Base-by-base conservation (phyloP, 768 basidiomycete genomes). In the Pisolithus albus region DNA sequence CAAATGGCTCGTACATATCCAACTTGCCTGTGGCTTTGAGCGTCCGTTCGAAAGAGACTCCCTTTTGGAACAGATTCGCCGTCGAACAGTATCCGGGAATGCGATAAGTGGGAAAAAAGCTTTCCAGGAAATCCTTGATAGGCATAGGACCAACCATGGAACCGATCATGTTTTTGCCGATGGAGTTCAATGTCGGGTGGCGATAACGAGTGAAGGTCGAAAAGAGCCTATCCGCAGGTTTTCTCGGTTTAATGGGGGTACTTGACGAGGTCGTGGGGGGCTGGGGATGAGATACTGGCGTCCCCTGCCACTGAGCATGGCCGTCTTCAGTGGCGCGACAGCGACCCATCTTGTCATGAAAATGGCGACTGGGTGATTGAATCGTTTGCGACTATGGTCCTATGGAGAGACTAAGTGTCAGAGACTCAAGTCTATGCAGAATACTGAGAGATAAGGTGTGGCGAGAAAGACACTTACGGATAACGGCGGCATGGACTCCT, bases 91-190 rank as follows among this genome's bases (percentile, higher is more conserved):
- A 42, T 13, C 18, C 21, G 5, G 44, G 24, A 28, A 50, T 42
- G 18, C 24, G n/a, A 32, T 7, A 15, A 5, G 3, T 7, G n/a
- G 46, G 53, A 5, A 54, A 49, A 32, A 54, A 51, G 7, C 21
- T 32, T 7, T 51, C 39, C 13, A 55, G 34, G 26, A 55, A 55
- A 6, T 46, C 38, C 39, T 38, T 36, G 2, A 24, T 23, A 37
- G 49, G 53, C 49, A 54, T 51, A 7, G 40, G 53, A 16, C 53
- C 45, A 40, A 51, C 39, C 5, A 54, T 2, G 10, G 8, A 11
- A 23, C 10, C 8, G 10, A 15, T 42, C 45, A 54, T 51, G n/a
- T 47, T 19, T 18, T 46, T 18, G 15, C 52, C 47, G 15, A 53
- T 49, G 8, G 47, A 16, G 19, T 37, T 21, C 13, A 53, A 7